Evolutionary conservation across 805 yeast species (phyloP).

Genomic region (Naumovozyma dairenensis): DNA sequence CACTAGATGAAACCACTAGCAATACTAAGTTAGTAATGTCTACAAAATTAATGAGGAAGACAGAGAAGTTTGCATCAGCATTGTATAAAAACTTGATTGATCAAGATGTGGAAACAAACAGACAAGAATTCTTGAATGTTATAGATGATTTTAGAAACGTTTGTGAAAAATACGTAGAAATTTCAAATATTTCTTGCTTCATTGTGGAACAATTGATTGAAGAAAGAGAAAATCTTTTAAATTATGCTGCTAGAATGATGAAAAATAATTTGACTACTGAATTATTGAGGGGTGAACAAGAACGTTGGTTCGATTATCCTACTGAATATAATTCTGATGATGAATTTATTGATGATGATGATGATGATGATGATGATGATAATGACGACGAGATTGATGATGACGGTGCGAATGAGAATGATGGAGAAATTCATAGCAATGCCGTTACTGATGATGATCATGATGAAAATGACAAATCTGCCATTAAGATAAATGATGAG

Average conservation of each 20-base stretch:
- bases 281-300: constrained; percentile 41
- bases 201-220: constrained; percentile 52
- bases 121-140: constrained; percentile 28
- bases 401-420: not conserved
- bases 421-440: not conserved
- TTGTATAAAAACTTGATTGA: constrained; percentile 39
- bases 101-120: constrained; percentile 35
- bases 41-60: constrained; percentile 6
- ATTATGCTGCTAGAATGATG: constrained; percentile 70
- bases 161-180: constrained; percentile 28
- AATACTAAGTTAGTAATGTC: not conserved
- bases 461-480: constrained; percentile 1
- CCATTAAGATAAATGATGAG: not conserved
- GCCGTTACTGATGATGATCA: constrained; percentile 1
- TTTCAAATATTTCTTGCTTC: constrained; percentile 28
- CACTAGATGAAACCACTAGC: constrained; percentile 3
- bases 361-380: constrained; percentile 2
- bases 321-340: constrained; percentile 19
- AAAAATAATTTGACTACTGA: constrained; percentile 60
- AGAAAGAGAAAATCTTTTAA: constrained; percentile 59
- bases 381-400: constrained; percentile 1
- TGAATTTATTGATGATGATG: constrained; percentile 1
- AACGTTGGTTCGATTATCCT: constrained; percentile 24
- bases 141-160: constrained; percentile 25
- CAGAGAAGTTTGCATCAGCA: constrained; percentile 26